Conservation (phyloP, 164 flowering plant species). For the Vitis amurensis region DNA sequence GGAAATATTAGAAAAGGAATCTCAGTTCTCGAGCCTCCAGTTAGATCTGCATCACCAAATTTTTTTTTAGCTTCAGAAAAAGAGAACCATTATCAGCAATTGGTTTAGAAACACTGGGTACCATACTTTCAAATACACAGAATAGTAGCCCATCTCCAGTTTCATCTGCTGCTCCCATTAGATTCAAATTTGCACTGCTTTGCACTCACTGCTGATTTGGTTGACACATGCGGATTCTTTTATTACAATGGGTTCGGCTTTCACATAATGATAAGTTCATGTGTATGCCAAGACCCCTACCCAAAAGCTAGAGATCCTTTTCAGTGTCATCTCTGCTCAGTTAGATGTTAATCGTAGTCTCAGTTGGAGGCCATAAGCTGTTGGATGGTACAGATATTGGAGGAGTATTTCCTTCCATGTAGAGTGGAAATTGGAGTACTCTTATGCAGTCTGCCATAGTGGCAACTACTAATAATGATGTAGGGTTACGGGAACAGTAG, state of each 20-base stretch:
- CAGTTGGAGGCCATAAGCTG: too few species aligned
- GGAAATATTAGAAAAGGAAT: conserved; percentile 15
- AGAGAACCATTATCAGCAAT: conserved; percentile 33
- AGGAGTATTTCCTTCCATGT: too few species aligned
- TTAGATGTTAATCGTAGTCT: too few species aligned
- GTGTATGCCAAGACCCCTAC: too few species aligned
- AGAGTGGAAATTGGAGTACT: conserved; percentile 42
- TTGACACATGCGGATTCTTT: too few species aligned
- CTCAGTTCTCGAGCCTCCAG: conserved; percentile 15
- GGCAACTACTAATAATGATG: conserved; percentile 36
- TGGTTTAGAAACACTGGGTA: conserved; percentile 24
- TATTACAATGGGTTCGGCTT: too few species aligned
- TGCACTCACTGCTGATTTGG: too few species aligned
- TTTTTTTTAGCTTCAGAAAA: conserved; percentile 34
- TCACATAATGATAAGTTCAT: too few species aligned
- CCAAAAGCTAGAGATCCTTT: too few species aligned
- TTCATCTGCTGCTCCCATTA: conserved; percentile 26
- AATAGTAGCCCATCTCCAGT: conserved; percentile 22
- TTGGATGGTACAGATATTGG: too few species aligned
- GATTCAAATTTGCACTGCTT: too few species aligned
- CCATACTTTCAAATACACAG: conserved; percentile 19
- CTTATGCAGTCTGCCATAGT: conserved; percentile 55
- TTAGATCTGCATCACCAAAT: conserved; percentile 36
- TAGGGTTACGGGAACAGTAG: conserved; percentile 33
- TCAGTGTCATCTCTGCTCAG: too few species aligned